These are phyloP conservation scores for Artemisia annua DNA, from an alignment of 129 eudicot genomes.

Conservation along the genomic window DNA sequence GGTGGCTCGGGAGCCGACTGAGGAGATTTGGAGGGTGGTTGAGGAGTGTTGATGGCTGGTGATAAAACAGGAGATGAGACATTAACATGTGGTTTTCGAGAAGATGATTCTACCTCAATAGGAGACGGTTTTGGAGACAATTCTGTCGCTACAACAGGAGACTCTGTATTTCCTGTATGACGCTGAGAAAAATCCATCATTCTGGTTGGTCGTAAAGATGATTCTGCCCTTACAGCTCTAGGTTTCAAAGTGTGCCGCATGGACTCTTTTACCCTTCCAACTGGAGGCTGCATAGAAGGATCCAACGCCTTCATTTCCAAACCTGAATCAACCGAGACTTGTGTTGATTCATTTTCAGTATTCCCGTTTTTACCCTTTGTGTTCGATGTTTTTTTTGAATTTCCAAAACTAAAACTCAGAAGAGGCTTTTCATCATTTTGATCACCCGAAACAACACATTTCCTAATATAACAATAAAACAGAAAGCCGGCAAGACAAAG, in stretches of 20 bases:
- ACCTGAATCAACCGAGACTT: conserved; percentile 32
- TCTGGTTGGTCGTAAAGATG: conserved; percentile 26
- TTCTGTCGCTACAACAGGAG: conserved; percentile 32
- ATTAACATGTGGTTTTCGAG: neutral
- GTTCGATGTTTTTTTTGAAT: conserved; percentile 26
- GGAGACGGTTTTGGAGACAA: conserved; percentile 22
- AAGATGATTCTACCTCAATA: neutral
- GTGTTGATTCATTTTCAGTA: neutral
- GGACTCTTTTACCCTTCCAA: conserved; percentile 36
- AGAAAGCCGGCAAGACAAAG: conserved; percentile 49
- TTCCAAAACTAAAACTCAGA: conserved; percentile 46
- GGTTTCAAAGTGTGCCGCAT: conserved; percentile 44
- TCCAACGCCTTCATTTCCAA: conserved; percentile 23
- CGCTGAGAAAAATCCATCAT: conserved; percentile 20
- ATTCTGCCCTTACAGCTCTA: conserved; percentile 52
- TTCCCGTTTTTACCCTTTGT: conserved; percentile 15
- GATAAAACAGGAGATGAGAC: conserved; percentile 21
- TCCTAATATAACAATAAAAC: conserved; percentile 50
- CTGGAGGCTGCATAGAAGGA: conserved; percentile 20
- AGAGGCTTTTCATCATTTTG: conserved; percentile 65
- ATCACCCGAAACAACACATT: conserved; percentile 27
- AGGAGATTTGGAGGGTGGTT: conserved; percentile 19
- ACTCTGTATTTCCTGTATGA: conserved; percentile 27
- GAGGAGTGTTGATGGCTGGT: conserved; percentile 29
- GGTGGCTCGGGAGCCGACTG: conserved; percentile 28